Conservation (phyloP, 352 stramenopile genomes). For the Pythium aquatile region DNA sequence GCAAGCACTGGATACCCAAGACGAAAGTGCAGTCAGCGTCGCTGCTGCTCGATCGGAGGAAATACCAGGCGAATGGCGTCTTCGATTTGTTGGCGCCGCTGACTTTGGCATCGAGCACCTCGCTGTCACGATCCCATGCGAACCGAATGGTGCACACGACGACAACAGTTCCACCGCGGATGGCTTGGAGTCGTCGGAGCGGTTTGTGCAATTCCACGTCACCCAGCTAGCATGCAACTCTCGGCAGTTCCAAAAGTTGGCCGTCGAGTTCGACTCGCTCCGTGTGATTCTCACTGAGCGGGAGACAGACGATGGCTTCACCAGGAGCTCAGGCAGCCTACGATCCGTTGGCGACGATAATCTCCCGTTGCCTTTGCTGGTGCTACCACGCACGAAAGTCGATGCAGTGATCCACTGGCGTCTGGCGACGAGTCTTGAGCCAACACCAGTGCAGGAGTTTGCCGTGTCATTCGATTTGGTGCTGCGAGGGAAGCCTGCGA, state of each 20-base stretch:
- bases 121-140: slow-evolving; percentile 37
- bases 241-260: slow-evolving; percentile 54
- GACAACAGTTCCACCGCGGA: neutral
- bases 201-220: slow-evolving; percentile 8
- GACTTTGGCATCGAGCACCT: slow-evolving; percentile 45
- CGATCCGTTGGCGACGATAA: slow-evolving; percentile 2
- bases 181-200: neutral
- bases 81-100: slow-evolving; percentile 48
- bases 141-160: slow-evolving; percentile 16
- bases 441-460: slow-evolving; percentile 30
- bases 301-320: slow-evolving; percentile 9
- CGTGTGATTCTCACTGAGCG: slow-evolving; percentile 23
- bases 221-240: slow-evolving; percentile 44
- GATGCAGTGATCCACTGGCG: slow-evolving; percentile 36
- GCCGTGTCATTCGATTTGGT: slow-evolving; percentile 53
- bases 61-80: slow-evolving; percentile 29
- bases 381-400: slow-evolving; percentile 28
- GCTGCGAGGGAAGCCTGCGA: slow-evolving; percentile 29
- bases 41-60: neutral
- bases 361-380: slow-evolving; percentile 25
- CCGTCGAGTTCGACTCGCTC: slow-evolving; percentile 34
- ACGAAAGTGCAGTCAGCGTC: neutral
- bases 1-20: slow-evolving; percentile 41
- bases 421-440: neutral
- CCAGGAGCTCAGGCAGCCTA: neutral